Evolutionary conservation across 495 filamentous ascomycete genomes (phyloP), one percentile per base, ranked within the genome.

Genomic region (Xylaria curta): DNA sequence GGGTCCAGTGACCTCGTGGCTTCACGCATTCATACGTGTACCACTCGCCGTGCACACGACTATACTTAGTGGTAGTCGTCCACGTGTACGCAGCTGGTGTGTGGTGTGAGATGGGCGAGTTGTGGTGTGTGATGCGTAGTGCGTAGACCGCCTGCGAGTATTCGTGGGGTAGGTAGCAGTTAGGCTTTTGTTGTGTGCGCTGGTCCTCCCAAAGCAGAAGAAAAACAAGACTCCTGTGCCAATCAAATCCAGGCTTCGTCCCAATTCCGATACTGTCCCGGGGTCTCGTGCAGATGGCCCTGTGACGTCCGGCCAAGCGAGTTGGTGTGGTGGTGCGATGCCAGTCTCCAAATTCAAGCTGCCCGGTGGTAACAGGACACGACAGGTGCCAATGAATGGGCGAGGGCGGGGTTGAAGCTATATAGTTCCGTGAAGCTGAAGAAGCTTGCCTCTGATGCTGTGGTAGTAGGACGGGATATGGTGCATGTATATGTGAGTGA

Each of bases 21-120:
- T 69, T n/a, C 62, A 49, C 47, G 66, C 69, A 74, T 78, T 76
- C 76, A 79, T 78, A 79, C 77, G 77, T 78, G 77, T 79, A 75
- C 76, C 73, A 73, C 76, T 78, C 71, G 70, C 65, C 74, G 74
- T 56, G 74, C 62, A 66, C 69, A 71, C 61, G 61, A 66, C 51
- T 49, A 51, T 72, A 70, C 73, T 74, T 73, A 59, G 76, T 76
- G 62, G 67, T 74, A 76, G 72, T 75, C 72, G 77, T 79, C 77
- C 77, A 79, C 77, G 77, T 79, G 77, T 79, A 71, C 69, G 26
- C 28, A 60, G 61, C 46, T 17, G 51, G 60, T 66, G 69, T 65
- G 61, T 66, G 69, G 69, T 71, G 62, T 60, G 62, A 44, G 51
- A 15, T 72, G 72, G 54, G 72, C 69, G 60, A 68, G 56, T 47